Base-by-base conservation (phyloP, 148 eudicot genomes). In the Arctostaphylos glauca region DNA sequence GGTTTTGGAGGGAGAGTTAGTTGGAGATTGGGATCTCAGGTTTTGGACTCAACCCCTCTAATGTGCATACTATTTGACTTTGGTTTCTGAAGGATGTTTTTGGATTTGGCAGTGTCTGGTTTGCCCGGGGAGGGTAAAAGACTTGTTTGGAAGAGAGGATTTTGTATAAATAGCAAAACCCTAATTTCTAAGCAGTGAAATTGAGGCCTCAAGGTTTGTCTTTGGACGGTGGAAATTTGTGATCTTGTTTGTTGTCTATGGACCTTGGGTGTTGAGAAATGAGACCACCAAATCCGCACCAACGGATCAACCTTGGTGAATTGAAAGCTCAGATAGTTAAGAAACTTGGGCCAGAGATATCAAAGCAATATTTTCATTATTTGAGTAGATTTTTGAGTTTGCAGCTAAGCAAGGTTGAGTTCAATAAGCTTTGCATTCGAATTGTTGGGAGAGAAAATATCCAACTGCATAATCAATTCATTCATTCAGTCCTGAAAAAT, bases 1-100 rank as follows among this genome's bases (percentile, higher is more conserved):
- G 85, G 82, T 90, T 90, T 90, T 90, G 92, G 92, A 90, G 92
- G 91, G 92, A 90, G 91, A 87, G 86, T 87, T 79, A 48, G 87
- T 88, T 90, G 78, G 74, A 70, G 72, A 83, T 84, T 85, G 83
- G 87, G 84, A 84, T 88, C 88, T 88, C 66, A 50, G 83, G 88
- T 49, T 64, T 59, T 77, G 80, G 53, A 78, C 50, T 83, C 72
- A 62, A 80, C 70, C 80, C 82, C 74, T 79, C 53, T 50, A 74
- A 59, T 76, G 59, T 62, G 13, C 58, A 14, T 21, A 53, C 14
- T 7, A 52, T 48, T 78, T 56, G 82, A 70, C 47, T 81, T 80
- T 52, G 74, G 80, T 47, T 74, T 80, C 78, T 86, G 84, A 76
- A 55, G 83, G n/a, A 84, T 83, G 89, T 74, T 73, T 59, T 84